Percentiles rank a stretch among this genome's conserved stretches.
phyloP scores from a whole-genome alignment of 2,329 filamentous ascomycete genomes.

The Tolypocladium ovalisporum region DNA sequence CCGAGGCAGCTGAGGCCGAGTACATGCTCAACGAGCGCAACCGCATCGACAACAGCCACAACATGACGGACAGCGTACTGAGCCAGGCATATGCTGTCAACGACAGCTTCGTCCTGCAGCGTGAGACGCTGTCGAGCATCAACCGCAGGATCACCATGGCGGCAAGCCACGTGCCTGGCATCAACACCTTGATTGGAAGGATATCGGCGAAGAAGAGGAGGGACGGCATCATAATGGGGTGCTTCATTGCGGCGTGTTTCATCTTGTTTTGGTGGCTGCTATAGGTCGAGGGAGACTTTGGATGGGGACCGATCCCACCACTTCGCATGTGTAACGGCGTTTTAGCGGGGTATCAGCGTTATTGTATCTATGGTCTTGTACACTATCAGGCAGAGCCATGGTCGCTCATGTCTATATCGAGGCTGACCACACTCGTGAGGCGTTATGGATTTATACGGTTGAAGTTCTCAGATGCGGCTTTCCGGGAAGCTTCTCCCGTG shows the following conservation, averaged over 20 bases:
- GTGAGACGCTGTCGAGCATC: conserved; percentile 79
- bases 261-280: conserved; percentile 73
- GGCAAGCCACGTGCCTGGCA: conserved; percentile 82
- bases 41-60: conserved; percentile 80
- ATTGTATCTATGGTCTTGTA: conserved; percentile 15
- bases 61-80: conserved; percentile 78
- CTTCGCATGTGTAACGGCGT: conserved; percentile 18
- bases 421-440: neutral
- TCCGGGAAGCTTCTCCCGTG: conserved; percentile 20
- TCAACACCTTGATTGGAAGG: conserved; percentile 82
- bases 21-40: conserved; percentile 92
- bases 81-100: conserved; percentile 96
- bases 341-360: conserved; percentile 24
- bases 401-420: neutral
- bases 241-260: conserved; percentile 87
- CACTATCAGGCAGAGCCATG: conserved; percentile 11
- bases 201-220: conserved; percentile 93
- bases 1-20: conserved; percentile 75
- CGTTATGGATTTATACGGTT: conserved; percentile 3
- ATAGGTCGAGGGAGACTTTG: conserved; percentile 26
- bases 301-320: conserved; percentile 2
- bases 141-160: conserved; percentile 83
- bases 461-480: conserved; percentile 17
- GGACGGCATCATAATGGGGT: conserved; percentile 86
- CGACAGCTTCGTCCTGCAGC: conserved; percentile 77